These are phyloP conservation scores for Dioscorea alata DNA, from an alignment of 106 monocot species.

Conservation along the genomic window DNA sequence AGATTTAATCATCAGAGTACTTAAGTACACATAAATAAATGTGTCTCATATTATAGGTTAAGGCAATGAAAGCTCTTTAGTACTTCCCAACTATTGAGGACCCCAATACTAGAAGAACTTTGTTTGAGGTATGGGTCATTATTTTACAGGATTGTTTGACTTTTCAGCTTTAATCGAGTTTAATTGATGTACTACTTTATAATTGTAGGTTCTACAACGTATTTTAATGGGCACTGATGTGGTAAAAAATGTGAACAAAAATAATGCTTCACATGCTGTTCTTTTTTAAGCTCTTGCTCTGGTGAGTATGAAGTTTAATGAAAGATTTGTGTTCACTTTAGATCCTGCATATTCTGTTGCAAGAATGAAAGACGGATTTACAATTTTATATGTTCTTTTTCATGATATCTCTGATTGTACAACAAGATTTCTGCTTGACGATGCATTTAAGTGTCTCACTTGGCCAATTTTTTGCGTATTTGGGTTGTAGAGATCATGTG, in stretches of 20 bases:
- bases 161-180: background rate
- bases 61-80: slow-evolving; percentile 98
- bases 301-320: slow-evolving; percentile 41
- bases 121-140: slow-evolving; percentile 73
- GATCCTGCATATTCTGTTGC: no score
- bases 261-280: slow-evolving; percentile 99
- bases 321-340: no score
- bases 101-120: slow-evolving; percentile 79
- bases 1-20: no score
- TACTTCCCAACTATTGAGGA: slow-evolving; percentile 97
- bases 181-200: slow-evolving; percentile 16
- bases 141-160: no score
- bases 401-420: no score
- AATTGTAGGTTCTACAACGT: slow-evolving; percentile 86
- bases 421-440: no score
- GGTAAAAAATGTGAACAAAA: slow-evolving; percentile 99
- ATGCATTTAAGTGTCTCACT: no score
- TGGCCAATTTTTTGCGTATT: no score
- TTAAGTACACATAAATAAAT: no score
- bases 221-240: slow-evolving; percentile 97
- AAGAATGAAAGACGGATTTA: no score
- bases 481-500: no score
- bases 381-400: no score
- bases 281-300: slow-evolving; percentile 96
- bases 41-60: slow-evolving; percentile 46